Evolutionary conservation across 177 flowering plant genomes (phyloP), one percentile per base, ranked within the genome.

Genomic region (Telopea speciosissima): DNA sequence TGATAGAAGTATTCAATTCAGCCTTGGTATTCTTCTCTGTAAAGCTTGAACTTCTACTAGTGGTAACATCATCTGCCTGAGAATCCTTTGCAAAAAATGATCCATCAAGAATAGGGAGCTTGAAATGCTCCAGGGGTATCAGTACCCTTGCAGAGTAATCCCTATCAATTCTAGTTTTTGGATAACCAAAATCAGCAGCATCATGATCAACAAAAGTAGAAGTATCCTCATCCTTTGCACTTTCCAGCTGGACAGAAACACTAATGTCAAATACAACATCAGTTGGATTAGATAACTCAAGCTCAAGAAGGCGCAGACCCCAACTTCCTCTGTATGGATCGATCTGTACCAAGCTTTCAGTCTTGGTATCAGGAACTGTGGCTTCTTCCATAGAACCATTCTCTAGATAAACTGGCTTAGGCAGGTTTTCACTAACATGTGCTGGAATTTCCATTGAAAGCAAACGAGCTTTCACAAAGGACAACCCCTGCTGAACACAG

Each of bases 371-470:
- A 54, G 82, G 74, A 62, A 65, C 65, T 68, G 70, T n/a, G 67
- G 66, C 74, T 66, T 70, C 84, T 65, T 84, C 73, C 52, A 67
- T 33, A 49, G 73, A 59, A 49, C 58, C 59, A 67, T 74, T 66
- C 33, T 81, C 87, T 33, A 28, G 56, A 61, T 73, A 69, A 71
- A 71, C 78, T 24, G 78, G 81, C 65, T 72, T 82, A 3, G 91
- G 85, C 80, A 77, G 81, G 64, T 77, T 84, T 76, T 89, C 92
- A 65, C 93, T 83, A 66, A 96, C 86, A 72, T 84, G 89, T 8
- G 98, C 99, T 76, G 99, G 99, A 76, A 93, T 93, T 78, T 96
- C 99, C 99, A 96, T 96, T 24, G 99, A 89, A 52, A 96, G 89
- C 79, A 96, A 75, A 64, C 96, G 93, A 31, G 97, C 99, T 83